phyloP scores from a whole-genome alignment of 2,329 filamentous ascomycete species.

The Biscogniauxia mediterranea region DNA sequence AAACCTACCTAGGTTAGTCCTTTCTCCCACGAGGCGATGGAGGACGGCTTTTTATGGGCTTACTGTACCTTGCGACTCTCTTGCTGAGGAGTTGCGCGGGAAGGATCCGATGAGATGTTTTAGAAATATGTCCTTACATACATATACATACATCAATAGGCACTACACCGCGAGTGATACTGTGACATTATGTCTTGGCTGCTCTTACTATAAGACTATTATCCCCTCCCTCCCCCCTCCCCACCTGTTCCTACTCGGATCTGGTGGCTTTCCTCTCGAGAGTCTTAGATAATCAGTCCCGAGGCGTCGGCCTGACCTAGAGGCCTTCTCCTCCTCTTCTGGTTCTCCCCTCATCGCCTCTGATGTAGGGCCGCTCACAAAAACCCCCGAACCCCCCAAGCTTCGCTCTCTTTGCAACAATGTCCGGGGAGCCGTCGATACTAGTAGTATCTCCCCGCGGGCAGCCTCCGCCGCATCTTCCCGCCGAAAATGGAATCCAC shows the following conservation, averaged over 20 bases:
- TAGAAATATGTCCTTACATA: background rate
- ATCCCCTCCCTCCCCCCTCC: too few relatives aligned
- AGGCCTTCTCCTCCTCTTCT: background rate
- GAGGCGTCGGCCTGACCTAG: background rate
- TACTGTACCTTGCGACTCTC: background rate
- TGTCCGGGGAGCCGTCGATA: background rate
- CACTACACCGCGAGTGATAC: background rate
- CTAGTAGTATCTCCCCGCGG: background rate
- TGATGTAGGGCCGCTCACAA: background rate
- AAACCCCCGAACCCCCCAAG: background rate
- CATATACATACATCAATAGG: too few relatives aligned
- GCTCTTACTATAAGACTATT: background rate
- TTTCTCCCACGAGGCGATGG: background rate
- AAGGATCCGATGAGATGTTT: background rate
- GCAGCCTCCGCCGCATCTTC: constrained; percentile 17
- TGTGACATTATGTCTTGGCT: background rate
- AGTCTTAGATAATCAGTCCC: background rate
- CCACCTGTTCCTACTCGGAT: background rate
- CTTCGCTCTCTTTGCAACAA: background rate
- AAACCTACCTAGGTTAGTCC: background rate
- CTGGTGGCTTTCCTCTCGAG: background rate
- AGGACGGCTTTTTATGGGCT: background rate
- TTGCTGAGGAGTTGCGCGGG: background rate
- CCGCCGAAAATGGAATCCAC: constrained; percentile 30
- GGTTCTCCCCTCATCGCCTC: background rate